Conservation (phyloP, 1,284 basidiomycete genomes). For the Porogramme epimiltina region DNA sequence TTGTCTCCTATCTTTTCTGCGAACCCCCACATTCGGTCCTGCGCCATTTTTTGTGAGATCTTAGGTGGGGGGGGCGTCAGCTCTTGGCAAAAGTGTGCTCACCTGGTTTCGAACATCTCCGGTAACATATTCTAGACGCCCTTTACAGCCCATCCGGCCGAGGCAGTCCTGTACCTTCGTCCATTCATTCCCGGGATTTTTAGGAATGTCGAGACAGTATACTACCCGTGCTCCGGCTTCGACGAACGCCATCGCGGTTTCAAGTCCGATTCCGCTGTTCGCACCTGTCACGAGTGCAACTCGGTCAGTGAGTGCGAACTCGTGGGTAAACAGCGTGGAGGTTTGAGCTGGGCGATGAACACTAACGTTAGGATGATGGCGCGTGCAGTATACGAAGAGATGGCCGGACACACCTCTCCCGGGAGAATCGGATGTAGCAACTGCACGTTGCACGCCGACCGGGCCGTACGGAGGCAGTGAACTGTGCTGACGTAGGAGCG, state of each 20-base stretch:
- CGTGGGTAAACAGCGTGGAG: constrained; percentile 53
- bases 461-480: not conserved
- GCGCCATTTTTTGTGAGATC: not conserved
- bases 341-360: not conserved
- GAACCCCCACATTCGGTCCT: constrained; percentile 50
- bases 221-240: constrained; percentile 79
- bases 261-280: constrained; percentile 80
- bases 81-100: not conserved
- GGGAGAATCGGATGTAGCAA: not conserved
- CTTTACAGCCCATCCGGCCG: constrained; percentile 39
- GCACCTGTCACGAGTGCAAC: constrained; percentile 79
- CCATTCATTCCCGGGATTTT: constrained; percentile 69
- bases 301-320: constrained; percentile 73
- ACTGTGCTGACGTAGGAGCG: too few species aligned
- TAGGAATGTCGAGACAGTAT: constrained; percentile 76
- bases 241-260: constrained; percentile 75
- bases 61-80: too few species aligned
- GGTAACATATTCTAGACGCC: constrained; percentile 64
- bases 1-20: constrained; percentile 61
- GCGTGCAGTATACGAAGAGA: not conserved
- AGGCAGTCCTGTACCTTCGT: constrained; percentile 55
- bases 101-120: constrained; percentile 65
- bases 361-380: not conserved
- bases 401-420: not conserved
- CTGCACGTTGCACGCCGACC: not conserved